Evolutionary conservation across 2,329 filamentous ascomycete genomes (phyloP).

Genomic region (Monosporascus sp.): DNA sequence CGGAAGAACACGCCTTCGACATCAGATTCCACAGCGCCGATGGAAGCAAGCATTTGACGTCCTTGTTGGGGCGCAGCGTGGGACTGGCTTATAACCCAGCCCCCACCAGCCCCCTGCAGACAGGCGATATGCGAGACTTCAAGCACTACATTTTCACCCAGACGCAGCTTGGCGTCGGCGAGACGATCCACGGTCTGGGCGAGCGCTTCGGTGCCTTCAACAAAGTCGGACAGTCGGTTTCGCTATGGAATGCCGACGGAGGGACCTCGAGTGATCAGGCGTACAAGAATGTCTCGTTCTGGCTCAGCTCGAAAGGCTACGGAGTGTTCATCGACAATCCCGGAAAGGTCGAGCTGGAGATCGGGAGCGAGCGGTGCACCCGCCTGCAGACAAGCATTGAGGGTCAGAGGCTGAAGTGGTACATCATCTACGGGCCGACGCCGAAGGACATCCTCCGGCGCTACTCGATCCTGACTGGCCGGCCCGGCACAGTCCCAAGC

Average conservation of each 20-base stretch:
- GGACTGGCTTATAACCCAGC: slow-evolving; percentile 53
- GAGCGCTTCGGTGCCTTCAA: slow-evolving; percentile 74
- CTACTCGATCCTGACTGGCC: slow-evolving; percentile 64
- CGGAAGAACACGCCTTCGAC: slow-evolving; percentile 45
- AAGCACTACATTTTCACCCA: slow-evolving; percentile 54
- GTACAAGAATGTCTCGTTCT: slow-evolving; percentile 69
- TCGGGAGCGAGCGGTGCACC: slow-evolving; percentile 68
- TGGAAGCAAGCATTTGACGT: slow-evolving; percentile 46
- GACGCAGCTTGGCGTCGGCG: slow-evolving; percentile 50
- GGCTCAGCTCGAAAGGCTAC: slow-evolving; percentile 67
- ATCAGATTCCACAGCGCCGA: slow-evolving; percentile 50
- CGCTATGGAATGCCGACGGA: slow-evolving; percentile 59
- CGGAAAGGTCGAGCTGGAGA: slow-evolving; percentile 64
- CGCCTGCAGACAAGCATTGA: slow-evolving; percentile 65
- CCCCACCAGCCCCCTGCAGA: slow-evolving; percentile 46
- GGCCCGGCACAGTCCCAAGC: slow-evolving; percentile 57
- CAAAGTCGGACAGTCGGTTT: slow-evolving; percentile 66
- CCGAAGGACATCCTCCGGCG: slow-evolving; percentile 66
- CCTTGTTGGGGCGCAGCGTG: slow-evolving; percentile 49
- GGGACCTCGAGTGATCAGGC: slow-evolving; percentile 66
- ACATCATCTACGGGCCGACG: slow-evolving; percentile 64
- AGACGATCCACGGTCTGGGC: slow-evolving; percentile 68
- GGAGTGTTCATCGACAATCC: slow-evolving; percentile 71
- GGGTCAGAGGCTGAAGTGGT: slow-evolving; percentile 67
- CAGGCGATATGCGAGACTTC: slow-evolving; percentile 47